These are phyloP conservation scores for Nicotiana obtusifolia DNA, from an alignment of 257 asterid genomes.

Conservation along the genomic window DNA sequence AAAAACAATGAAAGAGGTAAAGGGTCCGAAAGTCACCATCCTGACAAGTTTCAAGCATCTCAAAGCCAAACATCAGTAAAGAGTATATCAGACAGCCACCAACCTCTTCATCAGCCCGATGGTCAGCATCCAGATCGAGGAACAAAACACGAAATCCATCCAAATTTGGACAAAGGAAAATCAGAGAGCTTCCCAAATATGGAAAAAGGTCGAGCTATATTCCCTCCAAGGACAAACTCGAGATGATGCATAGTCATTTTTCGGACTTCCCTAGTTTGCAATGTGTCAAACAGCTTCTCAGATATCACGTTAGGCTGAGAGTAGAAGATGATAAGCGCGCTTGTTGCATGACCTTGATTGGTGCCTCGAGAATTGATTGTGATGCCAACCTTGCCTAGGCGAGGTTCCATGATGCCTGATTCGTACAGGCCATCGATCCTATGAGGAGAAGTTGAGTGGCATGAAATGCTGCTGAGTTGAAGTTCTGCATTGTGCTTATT, in stretches of 20 bases:
- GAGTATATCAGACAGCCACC: conserved; percentile 17
- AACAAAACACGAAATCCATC: conserved; percentile 30
- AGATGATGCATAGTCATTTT: conserved; percentile 39
- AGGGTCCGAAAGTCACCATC: conserved; percentile 27
- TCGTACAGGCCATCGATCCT: conserved; percentile 13
- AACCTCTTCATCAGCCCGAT: background rate
- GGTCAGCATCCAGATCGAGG: conserved; percentile 32
- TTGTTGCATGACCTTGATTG: background rate
- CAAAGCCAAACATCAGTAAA: conserved; percentile 40
- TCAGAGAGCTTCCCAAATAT: conserved; percentile 50
- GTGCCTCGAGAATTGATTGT: background rate
- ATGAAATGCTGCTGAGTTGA: conserved; percentile 7
- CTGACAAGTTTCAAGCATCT: conserved; percentile 27
- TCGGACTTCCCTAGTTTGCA: conserved; percentile 2
- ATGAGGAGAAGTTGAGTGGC: conserved; percentile 7
- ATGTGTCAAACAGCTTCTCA: background rate
- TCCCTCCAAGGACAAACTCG: conserved; percentile 50
- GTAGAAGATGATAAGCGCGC: background rate
- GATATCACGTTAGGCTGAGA: background rate
- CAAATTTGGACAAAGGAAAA: conserved; percentile 51
- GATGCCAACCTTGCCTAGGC: background rate
- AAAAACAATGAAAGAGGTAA: conserved; percentile 33
- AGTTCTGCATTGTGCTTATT: conserved; percentile 9
- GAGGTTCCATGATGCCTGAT: conserved; percentile 5
- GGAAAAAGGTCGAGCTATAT: conserved; percentile 41